Evolutionary conservation across 2,329 filamentous ascomycete species (phyloP), one percentile per base, ranked within the genome.

Genomic region (Microdochium trichocladiopsis): DNA sequence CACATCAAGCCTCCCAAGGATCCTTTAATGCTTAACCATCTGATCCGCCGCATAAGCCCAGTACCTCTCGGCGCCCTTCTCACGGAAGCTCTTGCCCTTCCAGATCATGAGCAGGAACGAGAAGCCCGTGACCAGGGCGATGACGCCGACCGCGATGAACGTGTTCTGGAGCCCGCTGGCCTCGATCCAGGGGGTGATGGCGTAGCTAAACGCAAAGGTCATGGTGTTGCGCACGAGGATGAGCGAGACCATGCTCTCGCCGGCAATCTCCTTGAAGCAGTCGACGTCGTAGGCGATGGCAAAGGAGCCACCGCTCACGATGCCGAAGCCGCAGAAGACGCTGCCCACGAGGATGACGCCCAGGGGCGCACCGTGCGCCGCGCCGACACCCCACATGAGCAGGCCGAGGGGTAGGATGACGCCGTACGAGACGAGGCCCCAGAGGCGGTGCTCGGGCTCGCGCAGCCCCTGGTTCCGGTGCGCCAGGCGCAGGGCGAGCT

Each of bases 301-400:
- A 14, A 73, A 55, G 23, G 66, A 67, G 11, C 70, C 59, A 14
- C 70, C 71, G n/a, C 72, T 56, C 4, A 69, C 67, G 48, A 67
- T 67, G 16, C 69, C 68, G 51, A 68, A 63, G 2, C 67, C 68
- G 4, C 74, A 63, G 36, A 71, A 65, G 22, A 70, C 71, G 60
- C 73, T 68, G 0, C 67, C 70, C 48, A 72, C 59, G 4, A 72
- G 62, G 22, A 69, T 63, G 8, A 70, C 72, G 36, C 69, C 66
- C 69, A 70, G 76, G 50, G 74, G 71, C 4, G 73, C 57, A 3
- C 60, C 49, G 50, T 71, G 60, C 45, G 68, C 67, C 2, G 73
- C 72, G 4, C 75, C 75, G 1, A 78, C 72, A 31, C 76, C 76
- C 74, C 74, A 78, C 3, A 75, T 56, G 49, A 78, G 69, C 18